phyloP scores from a whole-genome alignment of 176 grass and related monocot species.

The Tuctoria greenei region DNA sequence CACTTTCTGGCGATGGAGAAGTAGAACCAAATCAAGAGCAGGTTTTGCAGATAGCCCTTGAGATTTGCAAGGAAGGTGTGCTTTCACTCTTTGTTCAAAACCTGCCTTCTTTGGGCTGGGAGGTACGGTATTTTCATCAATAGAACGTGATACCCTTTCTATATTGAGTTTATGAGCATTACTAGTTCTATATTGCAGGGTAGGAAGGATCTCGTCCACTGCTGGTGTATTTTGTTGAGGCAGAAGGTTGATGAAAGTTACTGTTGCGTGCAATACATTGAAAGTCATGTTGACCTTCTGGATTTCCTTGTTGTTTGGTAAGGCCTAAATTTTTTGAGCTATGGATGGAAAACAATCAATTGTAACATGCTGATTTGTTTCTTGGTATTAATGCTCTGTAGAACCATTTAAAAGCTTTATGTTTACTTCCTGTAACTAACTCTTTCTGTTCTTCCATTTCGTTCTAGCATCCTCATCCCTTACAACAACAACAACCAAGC shows the following conservation, averaged over 20 bases:
- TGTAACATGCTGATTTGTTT: not conserved
- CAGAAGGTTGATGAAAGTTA: constrained; percentile 73
- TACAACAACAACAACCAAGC: no score
- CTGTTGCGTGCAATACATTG: constrained; percentile 86
- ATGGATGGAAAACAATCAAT: not conserved
- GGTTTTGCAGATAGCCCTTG: constrained; percentile 75
- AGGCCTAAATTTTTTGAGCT: constrained; percentile 31
- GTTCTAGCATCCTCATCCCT: not conserved
- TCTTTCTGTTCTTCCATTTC: constrained; percentile 18
- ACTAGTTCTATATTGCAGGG: constrained; percentile 54
- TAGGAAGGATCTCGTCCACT: constrained; percentile 90
- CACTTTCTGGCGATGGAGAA: constrained; percentile 87
- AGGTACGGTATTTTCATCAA: constrained; percentile 55
- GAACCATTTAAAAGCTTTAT: not conserved
- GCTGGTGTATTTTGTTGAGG: constrained; percentile 89
- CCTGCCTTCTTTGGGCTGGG: constrained; percentile 88
- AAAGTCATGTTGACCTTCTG: constrained; percentile 88
- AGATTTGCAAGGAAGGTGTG: constrained; percentile 87
- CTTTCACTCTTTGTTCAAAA: constrained; percentile 90
- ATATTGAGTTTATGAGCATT: constrained; percentile 4
- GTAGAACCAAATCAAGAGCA: constrained; percentile 87
- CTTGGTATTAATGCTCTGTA: not conserved
- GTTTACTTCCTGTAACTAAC: constrained; percentile 1
- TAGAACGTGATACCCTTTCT: constrained; percentile 12
- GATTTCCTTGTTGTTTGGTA: constrained; percentile 99